Base-by-base conservation (phyloP, 2,329 filamentous ascomycete genomes). In the Venturia carpophila region DNA sequence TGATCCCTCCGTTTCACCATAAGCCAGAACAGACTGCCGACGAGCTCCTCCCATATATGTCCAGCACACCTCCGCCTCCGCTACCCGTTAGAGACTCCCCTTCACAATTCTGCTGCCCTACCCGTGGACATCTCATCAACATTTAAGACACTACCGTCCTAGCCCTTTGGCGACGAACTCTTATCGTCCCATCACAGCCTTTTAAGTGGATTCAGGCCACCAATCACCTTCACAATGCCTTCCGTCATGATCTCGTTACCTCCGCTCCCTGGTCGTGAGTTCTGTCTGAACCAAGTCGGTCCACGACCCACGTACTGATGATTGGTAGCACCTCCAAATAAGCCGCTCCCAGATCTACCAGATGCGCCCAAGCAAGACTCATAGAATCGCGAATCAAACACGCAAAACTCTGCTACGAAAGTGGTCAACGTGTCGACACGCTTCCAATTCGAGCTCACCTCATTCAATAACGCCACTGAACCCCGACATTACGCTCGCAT, bases 341-440 rank as follows among this genome's bases (percentile, higher is more conserved):
- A 66, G n/a, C 60, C 64, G 67, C 70, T 72, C 41, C 71, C 70
- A 47, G 70, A 56, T 63, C 67, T 69, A 58, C 71, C 70, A 47
- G 70, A 56, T 63, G 67, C 69, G 58, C 73, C 83, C 78, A 76
- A 82, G 19, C 47, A 64, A 24, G 37, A 64, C 10, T n/a, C 3
- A 37, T 47, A 62, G 21, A 10, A 10, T 15, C 21, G 24, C 27
- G 6, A 52, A 47, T 1, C n/a, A 11, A 1, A 1, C 42, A 45
- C 6, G 6, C 45, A 7, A 10, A n/a, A 21, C 0, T 24, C 45
- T 7, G 10, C 45, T 11, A 3, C 13, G 24, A 37, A 34, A 5
- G n/a, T 13, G 30, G 15, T 7, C 17, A 4, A 17, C n/a, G 2
- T 9, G 9, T 21, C 24, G 24, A 19, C 24, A 55, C 17, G 7